Evolutionary conservation across 306 rosid species (phyloP).

Genomic region (Inga leiocalycina): DNA sequence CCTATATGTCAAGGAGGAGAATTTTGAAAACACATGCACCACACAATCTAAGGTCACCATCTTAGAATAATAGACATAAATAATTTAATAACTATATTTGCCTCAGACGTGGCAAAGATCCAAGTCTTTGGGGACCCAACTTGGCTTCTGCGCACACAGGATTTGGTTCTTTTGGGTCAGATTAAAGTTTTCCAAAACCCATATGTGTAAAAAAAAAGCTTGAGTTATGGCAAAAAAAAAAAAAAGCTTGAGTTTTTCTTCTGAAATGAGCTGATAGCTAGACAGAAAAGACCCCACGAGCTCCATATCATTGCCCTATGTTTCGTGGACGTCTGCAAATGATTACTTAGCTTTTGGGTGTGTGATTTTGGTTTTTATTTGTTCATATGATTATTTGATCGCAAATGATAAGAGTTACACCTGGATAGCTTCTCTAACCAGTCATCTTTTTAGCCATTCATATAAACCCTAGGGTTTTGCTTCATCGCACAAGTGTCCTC

Average conservation of each 20-base stretch:
- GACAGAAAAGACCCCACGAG: too few species aligned
- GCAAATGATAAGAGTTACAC: conserved; percentile 29
- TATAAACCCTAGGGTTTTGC: conserved; percentile 3
- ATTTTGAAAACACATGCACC: neutral
- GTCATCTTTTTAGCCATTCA: conserved; percentile 29
- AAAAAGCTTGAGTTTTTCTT: neutral
- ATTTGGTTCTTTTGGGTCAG: conserved; percentile 21
- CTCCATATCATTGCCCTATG: conserved; percentile 41
- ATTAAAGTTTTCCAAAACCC: conserved; percentile 7
- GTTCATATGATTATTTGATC: neutral
- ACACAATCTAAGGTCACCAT: conserved; percentile 38
- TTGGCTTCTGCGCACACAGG: conserved; percentile 27
- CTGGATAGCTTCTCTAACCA: conserved; percentile 31
- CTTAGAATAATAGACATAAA: conserved; percentile 31
- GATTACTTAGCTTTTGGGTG: conserved; percentile 32
- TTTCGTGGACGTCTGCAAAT: conserved; percentile 34
- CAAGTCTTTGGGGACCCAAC: conserved; percentile 30
- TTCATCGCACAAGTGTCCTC: conserved; percentile 43
- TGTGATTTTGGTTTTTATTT: conserved; percentile 31
- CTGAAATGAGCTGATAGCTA: neutral
- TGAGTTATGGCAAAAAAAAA: too few species aligned
- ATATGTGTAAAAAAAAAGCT: conserved; percentile 13
- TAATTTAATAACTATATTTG: too few species aligned
- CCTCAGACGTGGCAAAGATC: conserved; percentile 38
- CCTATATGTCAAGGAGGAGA: conserved; percentile 15